These are phyloP conservation scores for Nitzschia inconspicua DNA, from an alignment of 108 stramenopile species.

Conservation along the genomic window DNA sequence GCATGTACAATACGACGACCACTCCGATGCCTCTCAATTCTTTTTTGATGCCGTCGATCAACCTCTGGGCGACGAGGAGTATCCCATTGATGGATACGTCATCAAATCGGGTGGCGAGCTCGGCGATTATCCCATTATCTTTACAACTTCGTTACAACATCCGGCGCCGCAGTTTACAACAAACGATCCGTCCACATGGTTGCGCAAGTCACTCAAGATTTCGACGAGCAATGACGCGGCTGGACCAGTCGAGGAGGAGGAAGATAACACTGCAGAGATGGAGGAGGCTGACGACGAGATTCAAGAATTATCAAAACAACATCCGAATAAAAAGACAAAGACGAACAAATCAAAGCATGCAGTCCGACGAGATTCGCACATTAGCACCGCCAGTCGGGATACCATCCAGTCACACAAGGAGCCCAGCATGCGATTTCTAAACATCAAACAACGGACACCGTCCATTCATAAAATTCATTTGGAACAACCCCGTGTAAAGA, in stretches of 20 bases:
- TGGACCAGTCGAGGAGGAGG: background rate
- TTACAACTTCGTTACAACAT: constrained; percentile 12
- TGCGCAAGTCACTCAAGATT: background rate
- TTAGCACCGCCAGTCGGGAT: background rate
- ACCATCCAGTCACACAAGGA: background rate
- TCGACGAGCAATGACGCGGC: background rate
- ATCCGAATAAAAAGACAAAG: background rate
- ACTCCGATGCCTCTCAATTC: background rate
- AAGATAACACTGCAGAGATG: background rate
- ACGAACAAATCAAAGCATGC: too few relatives aligned
- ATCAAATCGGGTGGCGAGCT: background rate
- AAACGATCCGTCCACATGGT: constrained; percentile 8
- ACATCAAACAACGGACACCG: background rate
- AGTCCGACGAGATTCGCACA: background rate
- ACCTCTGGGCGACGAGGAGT: constrained; percentile 29
- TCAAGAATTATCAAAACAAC: background rate
- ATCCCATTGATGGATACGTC: constrained; percentile 9
- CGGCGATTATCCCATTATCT: constrained; percentile 17
- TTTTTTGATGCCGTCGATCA: constrained; percentile 34
- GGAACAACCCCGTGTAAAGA: background rate
- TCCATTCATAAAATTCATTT: background rate
- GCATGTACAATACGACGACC: background rate
- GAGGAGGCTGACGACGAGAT: background rate
- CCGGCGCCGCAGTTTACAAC: constrained; percentile 6
- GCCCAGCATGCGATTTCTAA: constrained; percentile 7